Evolutionary conservation across 1,139 yeast genomes (phyloP).

Genomic region (Kodamaea ohmeri): DNA sequence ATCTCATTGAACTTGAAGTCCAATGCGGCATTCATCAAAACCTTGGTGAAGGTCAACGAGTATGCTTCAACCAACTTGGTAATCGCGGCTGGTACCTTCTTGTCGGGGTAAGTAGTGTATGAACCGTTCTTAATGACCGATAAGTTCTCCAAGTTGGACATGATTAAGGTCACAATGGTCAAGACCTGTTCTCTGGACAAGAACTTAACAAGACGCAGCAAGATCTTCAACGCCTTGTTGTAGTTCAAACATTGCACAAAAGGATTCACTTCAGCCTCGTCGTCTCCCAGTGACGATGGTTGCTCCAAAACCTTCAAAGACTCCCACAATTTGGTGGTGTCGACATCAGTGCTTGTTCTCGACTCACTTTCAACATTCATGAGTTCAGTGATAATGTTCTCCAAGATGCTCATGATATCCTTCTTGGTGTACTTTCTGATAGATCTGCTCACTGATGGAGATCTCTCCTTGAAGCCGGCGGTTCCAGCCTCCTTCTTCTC

Average conservation of each 20-base stretch:
- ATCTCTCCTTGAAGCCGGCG: slow-evolving; percentile 22
- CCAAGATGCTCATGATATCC: slow-evolving; percentile 58
- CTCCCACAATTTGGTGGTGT: slow-evolving; percentile 69
- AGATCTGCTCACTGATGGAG: slow-evolving; percentile 18
- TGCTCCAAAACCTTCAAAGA: slow-evolving; percentile 65
- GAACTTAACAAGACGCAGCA: slow-evolving; percentile 86
- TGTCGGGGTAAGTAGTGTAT: slow-evolving; percentile 59
- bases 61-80: slow-evolving; percentile 74
- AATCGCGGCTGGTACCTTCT: slow-evolving; percentile 52
- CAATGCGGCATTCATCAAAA: slow-evolving; percentile 79
- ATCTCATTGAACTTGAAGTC: slow-evolving; percentile 82
- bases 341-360: slow-evolving; percentile 58
- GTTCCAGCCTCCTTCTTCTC: slow-evolving; percentile 33
- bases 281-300: slow-evolving; percentile 44
- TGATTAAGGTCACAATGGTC: slow-evolving; percentile 73
- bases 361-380: slow-evolving; percentile 81
- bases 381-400: slow-evolving; percentile 73
- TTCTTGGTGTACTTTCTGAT: slow-evolving; percentile 38
- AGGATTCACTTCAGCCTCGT: slow-evolving; percentile 58
- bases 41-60: slow-evolving; percentile 80
- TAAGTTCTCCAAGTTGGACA: slow-evolving; percentile 78
- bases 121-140: slow-evolving; percentile 78
- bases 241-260: slow-evolving; percentile 81
- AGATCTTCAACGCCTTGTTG: slow-evolving; percentile 84
- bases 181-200: slow-evolving; percentile 74